Percentiles rank a stretch among this genome's conserved stretches.
These are phyloP conservation scores for Alternaria sp. DNA, from an alignment of 2,329 filamentous ascomycete genomes.

Conservation along the genomic window DNA sequence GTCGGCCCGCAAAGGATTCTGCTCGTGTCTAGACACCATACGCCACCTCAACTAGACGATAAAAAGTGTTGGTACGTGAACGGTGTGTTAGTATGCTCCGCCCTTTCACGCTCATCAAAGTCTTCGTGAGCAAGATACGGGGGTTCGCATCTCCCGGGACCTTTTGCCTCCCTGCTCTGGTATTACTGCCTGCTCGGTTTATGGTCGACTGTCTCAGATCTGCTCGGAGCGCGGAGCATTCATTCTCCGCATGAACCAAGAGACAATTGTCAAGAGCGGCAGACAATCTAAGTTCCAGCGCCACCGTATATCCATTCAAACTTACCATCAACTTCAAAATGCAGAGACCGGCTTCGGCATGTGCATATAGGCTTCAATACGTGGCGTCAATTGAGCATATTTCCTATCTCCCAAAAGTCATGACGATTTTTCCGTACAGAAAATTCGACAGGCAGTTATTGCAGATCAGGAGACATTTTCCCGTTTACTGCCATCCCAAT, in stretches of 20 bases:
- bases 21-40: not conserved
- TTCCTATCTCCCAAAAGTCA: not conserved
- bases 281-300: not conserved
- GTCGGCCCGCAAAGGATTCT: not conserved
- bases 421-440: not conserved
- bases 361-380: not conserved
- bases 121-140: not conserved
- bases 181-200: not conserved
- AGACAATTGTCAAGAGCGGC: not conserved
- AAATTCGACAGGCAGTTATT: not conserved
- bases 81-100: not conserved
- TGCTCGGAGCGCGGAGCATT: not conserved
- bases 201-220: not conserved
- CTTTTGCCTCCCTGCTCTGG: not conserved
- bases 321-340: not conserved
- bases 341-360: not conserved
- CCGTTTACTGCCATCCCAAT: not conserved
- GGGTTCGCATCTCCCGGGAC: not conserved
- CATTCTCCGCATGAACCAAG: conserved; percentile 1
- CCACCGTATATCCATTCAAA: not conserved
- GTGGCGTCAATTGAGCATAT: not conserved
- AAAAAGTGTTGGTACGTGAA: not conserved
- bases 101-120: not conserved
- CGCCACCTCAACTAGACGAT: not conserved
- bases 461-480: not conserved